These are phyloP conservation scores for Colletotrichum somersetense DNA, from an alignment of 2,329 filamentous ascomycete genomes.

Conservation along the genomic window DNA sequence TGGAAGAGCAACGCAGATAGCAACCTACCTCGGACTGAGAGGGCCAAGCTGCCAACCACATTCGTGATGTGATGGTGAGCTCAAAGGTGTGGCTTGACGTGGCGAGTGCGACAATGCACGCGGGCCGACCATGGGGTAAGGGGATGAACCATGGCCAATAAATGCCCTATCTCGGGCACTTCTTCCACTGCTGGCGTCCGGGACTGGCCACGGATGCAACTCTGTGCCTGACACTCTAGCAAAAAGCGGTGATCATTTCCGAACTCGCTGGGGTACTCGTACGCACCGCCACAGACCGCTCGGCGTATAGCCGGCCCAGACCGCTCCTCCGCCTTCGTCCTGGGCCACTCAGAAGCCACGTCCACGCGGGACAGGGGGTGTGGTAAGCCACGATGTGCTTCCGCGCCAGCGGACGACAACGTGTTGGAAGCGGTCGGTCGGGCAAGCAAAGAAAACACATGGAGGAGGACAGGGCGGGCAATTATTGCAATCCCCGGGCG, in stretches of 20 bases:
- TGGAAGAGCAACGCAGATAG: not conserved
- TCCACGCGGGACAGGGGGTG: not conserved
- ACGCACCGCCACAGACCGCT: slow-evolving; percentile 36
- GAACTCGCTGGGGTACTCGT: slow-evolving; percentile 27
- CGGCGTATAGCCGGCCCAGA: slow-evolving; percentile 25
- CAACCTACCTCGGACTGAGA: not conserved
- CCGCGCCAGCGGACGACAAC: not conserved
- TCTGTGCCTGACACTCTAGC: slow-evolving; percentile 31
- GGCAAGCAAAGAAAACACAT: not conserved
- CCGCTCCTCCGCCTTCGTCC: not conserved
- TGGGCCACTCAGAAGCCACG: slow-evolving; percentile 19
- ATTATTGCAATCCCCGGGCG: slow-evolving; percentile 27
- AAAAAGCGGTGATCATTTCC: slow-evolving; percentile 41
- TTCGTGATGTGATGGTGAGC: slow-evolving; percentile 4
- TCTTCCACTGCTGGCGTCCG: slow-evolving; percentile 14
- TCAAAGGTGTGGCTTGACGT: slow-evolving; percentile 34
- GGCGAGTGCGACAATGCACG: slow-evolving; percentile 29
- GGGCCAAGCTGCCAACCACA: no score
- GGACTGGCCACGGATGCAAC: slow-evolving; percentile 20
- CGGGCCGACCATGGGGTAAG: not conserved
- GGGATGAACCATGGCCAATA: slow-evolving; percentile 19
- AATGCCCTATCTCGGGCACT: slow-evolving; percentile 5
- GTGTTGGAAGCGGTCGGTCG: slow-evolving; percentile 16
- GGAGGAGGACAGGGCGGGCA: slow-evolving; percentile 1
- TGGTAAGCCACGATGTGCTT: slow-evolving; percentile 19